Conservation (phyloP, 176 grass and related monocot species). For the Saccharum officinarum region DNA sequence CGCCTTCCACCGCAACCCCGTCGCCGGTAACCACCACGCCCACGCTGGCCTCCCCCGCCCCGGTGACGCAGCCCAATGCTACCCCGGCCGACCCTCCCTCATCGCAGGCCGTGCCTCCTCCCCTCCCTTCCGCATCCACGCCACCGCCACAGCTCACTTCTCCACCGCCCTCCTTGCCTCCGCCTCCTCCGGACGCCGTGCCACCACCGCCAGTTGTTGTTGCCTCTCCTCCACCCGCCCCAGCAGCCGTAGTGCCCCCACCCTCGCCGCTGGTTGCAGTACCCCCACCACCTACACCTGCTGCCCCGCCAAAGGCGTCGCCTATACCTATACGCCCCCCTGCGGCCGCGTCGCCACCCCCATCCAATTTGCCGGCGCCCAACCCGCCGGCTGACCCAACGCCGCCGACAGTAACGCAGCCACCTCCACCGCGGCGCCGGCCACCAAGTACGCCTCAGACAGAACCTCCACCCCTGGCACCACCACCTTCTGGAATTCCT, state of each 20-base stretch:
- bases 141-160: conserved; percentile 22
- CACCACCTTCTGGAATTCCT: conserved; percentile 42
- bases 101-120: conserved; percentile 33
- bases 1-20: conserved; percentile 32
- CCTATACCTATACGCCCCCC: conserved; percentile 35
- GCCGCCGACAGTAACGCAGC: conserved; percentile 16
- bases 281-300: conserved; percentile 36
- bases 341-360: conserved; percentile 14
- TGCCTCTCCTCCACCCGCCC: conserved; percentile 35
- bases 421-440: conserved; percentile 44
- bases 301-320: conserved; percentile 32
- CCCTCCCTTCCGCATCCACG: conserved; percentile 30
- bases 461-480: conserved; percentile 23
- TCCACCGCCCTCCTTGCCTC: conserved; percentile 21
- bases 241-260: conserved; percentile 39
- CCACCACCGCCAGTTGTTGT: conserved; percentile 16
- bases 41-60: conserved; percentile 25
- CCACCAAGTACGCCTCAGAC: conserved; percentile 36
- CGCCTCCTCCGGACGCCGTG: conserved; percentile 26
- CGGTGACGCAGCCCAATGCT: conserved; percentile 61
- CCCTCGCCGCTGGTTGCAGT: conserved; percentile 19
- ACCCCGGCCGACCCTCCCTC: conserved; percentile 53
- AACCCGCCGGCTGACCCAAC: conserved; percentile 37
- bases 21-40: conserved; percentile 13
- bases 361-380: conserved; percentile 31